A percentile compares a stretch with the other conserved stretches of the same genome.
Evolutionary conservation across 805 yeast species (phyloP).

Genomic region (Pichia rugopelliculosa): DNA sequence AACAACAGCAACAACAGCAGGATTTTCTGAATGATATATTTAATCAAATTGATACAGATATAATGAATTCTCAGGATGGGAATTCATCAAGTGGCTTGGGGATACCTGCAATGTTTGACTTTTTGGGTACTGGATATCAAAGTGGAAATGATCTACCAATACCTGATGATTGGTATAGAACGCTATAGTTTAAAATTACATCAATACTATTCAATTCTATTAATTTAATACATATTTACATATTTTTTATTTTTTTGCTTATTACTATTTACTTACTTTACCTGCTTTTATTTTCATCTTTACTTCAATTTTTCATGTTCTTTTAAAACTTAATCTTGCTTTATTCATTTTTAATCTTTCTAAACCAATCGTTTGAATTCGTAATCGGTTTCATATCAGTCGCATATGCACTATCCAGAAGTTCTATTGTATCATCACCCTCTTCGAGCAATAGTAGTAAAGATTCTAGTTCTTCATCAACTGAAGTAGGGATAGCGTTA

Average conservation of each 20-base stretch:
- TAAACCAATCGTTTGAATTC: neutral
- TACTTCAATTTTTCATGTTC: neutral
- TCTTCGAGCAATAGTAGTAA: neutral
- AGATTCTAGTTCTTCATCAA: neutral
- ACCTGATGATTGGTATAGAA: slow-evolving; percentile 9
- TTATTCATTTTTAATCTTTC: neutral
- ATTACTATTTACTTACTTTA: neutral
- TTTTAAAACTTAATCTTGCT: neutral
- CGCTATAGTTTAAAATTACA: neutral
- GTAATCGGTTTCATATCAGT: neutral
- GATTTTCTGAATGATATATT: slow-evolving; percentile 24
- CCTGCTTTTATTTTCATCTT: neutral
- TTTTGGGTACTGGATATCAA: slow-evolving; percentile 7
- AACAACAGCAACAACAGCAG: slow-evolving; percentile 18
- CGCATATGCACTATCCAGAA: neutral
- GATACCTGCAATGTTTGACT: slow-evolving; percentile 9
- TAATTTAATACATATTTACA: neutral
- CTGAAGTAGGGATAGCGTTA: too few species aligned
- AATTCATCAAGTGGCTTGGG: neutral
- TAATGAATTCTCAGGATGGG: slow-evolving; percentile 18
- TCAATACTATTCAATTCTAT: neutral
- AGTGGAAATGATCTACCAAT: neutral
- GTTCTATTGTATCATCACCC: neutral
- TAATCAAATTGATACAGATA: slow-evolving; percentile 26
- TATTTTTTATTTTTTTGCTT: neutral